Evolutionary conservation across 2,329 filamentous ascomycete genomes (phyloP).

Genomic region (Nothopassalora personata): DNA sequence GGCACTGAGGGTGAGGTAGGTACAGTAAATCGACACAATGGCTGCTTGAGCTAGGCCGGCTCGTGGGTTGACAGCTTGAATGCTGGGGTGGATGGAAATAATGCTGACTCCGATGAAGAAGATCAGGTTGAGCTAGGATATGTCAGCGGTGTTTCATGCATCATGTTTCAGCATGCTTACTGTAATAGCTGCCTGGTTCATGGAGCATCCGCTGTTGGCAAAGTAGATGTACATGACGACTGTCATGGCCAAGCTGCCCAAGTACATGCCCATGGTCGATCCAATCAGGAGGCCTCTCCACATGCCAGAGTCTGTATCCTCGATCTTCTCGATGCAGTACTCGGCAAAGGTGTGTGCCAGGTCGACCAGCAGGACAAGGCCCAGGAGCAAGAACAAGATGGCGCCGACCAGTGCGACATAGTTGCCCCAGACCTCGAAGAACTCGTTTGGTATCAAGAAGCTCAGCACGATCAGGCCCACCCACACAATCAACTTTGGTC

Average conservation of each 20-base stretch:
- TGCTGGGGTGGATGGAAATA: conserved; percentile 80
- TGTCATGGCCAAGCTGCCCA: conserved; percentile 86
- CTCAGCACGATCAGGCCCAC: conserved; percentile 78
- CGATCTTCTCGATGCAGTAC: conserved; percentile 89
- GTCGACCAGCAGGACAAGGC: conserved; percentile 86
- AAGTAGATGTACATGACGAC: conserved; percentile 98
- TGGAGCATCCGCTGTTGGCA: conserved; percentile 70
- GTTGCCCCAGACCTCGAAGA: conserved; percentile 95
- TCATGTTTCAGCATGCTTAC: conserved; percentile 34
- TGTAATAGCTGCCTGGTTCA: conserved; percentile 96
- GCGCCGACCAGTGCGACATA: conserved; percentile 84
- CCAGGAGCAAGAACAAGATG: conserved; percentile 88
- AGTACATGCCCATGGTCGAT: conserved; percentile 89
- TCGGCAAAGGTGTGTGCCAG: conserved; percentile 96
- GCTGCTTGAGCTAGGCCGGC: conserved; percentile 95
- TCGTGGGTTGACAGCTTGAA: conserved; percentile 88
- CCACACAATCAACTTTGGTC: conserved; percentile 90
- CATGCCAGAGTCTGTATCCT: conserved; percentile 73
- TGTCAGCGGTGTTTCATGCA: conserved; percentile 1
- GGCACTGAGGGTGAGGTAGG: conserved; percentile 95
- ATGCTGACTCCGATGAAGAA: conserved; percentile 74
- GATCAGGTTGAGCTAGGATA: conserved; percentile 66
- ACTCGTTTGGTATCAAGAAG: conserved; percentile 90
- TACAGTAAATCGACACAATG: conserved; percentile 97
- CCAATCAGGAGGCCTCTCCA: conserved; percentile 88